Evolutionary conservation across 2,329 filamentous ascomycete genomes (phyloP).

Genomic region (Fusarium ramigenum): DNA sequence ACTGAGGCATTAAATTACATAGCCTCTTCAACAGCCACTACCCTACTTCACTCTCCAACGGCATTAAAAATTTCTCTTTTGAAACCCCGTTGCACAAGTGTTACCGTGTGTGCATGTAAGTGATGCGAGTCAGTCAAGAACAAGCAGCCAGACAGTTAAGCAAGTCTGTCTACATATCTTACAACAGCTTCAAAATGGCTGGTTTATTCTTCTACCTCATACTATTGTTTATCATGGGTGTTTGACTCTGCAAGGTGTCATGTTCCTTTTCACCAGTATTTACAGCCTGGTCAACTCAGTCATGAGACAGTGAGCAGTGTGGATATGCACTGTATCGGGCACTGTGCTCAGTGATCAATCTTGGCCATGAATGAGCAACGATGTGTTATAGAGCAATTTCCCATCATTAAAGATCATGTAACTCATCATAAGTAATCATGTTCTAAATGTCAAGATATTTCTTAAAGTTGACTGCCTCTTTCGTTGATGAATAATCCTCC

Average conservation of each 20-base stretch:
- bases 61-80: accelerated
- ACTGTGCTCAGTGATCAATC: not conserved
- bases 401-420: not conserved
- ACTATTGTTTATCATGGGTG: too few species aligned
- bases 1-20: accelerated
- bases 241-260: too few species aligned
- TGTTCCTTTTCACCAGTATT: too few species aligned
- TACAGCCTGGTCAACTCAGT: too few species aligned
- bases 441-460: not conserved
- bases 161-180: not conserved
- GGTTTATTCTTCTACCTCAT: too few species aligned
- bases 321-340: accelerated
- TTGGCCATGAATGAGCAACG: accelerated
- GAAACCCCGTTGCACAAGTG: not conserved
- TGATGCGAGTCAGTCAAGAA: too few species aligned
- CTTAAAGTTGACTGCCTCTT: accelerated
- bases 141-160: not conserved
- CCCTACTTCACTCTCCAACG: accelerated
- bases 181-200: not conserved
- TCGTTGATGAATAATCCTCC: not conserved
- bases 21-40: accelerated
- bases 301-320: accelerated
- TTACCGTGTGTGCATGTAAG: too few species aligned
- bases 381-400: not conserved
- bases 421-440: accelerated